Base-by-base conservation (phyloP, 2,329 filamentous ascomycete species). In the Volutella citrinella region DNA sequence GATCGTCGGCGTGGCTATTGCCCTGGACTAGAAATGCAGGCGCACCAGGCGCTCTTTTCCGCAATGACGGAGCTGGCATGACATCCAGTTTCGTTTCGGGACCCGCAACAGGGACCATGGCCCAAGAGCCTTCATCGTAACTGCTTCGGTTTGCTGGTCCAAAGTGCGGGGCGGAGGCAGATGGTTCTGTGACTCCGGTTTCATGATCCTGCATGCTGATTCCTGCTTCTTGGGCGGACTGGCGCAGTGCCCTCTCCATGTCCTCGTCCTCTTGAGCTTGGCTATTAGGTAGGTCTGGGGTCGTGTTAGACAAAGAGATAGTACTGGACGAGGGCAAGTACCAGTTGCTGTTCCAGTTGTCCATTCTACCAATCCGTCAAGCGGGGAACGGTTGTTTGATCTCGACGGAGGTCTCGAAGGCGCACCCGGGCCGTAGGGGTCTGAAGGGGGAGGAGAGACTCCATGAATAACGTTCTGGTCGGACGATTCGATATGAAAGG, bases 321-420 rank as follows among this genome's bases (percentile, higher is more conserved):
- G n/a, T n/a, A n/a, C n/a, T n/a, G n/a, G n/a, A n/a, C 31, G 27
- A 38, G 48, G 43, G 48, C 55, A 16, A 42, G 42, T 66, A 70
- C 66, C 67, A 44, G 66, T 55, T 43, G 60, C 56, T 33, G 66
- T 60, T 32, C 59, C 57, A 17, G 63, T 57, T 36, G 63, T 63
- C 61, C 70, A 69, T 32, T 77, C 70, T 45, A 69, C 60, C 42
- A 74, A 60, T 46, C 62, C 72, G 54, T 69, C 65, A 38, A 80
- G 54, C 8, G 78, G 77, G 20, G 78, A 81, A 49, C 67, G 68
- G 43, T 71, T 71, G 40, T 73, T 74, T 27, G 72, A 66, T 56
- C 78, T 65, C 15, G 79, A 82, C 3, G 79, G 79, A n/a, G 79
- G 79, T 36, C 78, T 68, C 13, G 79, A 80, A 0, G 76, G 74